Percentiles rank a stretch among this genome's conserved stretches.
Evolutionary conservation across 2,329 filamentous ascomycete genomes (phyloP).

Genomic region (Parascedosporium putredinis): DNA sequence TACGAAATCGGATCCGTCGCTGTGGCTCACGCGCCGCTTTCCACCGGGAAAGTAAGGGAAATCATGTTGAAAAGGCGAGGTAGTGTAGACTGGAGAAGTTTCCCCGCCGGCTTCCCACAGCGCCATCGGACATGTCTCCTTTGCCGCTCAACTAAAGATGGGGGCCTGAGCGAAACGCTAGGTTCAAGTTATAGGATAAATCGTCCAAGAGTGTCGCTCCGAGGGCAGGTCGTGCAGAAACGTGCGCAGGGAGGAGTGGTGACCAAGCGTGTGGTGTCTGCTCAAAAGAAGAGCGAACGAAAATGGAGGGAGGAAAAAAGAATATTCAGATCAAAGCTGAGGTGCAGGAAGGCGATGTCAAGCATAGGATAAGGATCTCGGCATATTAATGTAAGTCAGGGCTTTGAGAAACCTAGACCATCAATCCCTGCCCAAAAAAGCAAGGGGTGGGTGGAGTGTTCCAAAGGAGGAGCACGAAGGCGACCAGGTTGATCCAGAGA

Average conservation of each 20-base stretch:
- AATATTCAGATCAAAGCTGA: background rate
- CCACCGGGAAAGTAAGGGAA: constrained; percentile 22
- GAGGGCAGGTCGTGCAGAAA: no score
- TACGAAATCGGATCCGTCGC: constrained; percentile 21
- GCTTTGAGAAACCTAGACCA: background rate
- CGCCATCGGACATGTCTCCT: constrained; percentile 20
- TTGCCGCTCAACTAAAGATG: background rate
- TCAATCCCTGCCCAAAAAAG: constrained; percentile 1
- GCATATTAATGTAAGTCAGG: constrained; percentile 2
- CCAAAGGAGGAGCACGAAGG: background rate
- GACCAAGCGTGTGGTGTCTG: no score
- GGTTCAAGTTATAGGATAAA: no score
- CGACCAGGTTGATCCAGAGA: background rate
- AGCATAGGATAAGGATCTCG: background rate
- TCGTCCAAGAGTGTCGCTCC: no score
- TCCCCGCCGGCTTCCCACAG: constrained; percentile 15
- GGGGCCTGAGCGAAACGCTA: background rate
- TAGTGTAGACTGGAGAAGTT: constrained; percentile 1
- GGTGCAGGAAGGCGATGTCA: background rate
- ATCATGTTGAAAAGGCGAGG: constrained; percentile 10
- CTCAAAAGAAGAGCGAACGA: no score
- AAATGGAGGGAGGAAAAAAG: background rate
- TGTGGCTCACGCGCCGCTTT: constrained; percentile 28
- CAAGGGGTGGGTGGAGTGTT: background rate
- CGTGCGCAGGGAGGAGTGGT: no score